Evolutionary conservation across 2,329 filamentous ascomycete genomes (phyloP), one percentile per base, ranked within the genome.

Genomic region (Metarhizium rileyi): DNA sequence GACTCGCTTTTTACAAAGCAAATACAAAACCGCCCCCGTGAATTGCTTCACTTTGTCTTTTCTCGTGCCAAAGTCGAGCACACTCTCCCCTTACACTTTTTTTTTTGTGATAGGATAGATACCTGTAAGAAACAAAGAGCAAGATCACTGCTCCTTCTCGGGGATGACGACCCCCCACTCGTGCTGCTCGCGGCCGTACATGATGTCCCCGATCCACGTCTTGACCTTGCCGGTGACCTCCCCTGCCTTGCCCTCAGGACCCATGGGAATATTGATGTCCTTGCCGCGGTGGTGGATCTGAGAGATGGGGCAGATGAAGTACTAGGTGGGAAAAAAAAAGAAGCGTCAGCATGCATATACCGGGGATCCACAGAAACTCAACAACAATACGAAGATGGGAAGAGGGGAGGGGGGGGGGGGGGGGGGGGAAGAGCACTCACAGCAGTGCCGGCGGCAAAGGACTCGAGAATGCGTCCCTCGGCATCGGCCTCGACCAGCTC

Each of bases 361-460:
- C n/a, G n/a, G n/a, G n/a, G n/a, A n/a, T n/a, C n/a, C n/a, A n/a
- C n/a, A n/a, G n/a, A n/a, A n/a, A n/a, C n/a, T n/a, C n/a, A n/a
- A n/a, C n/a, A n/a, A n/a, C n/a, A n/a, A n/a, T n/a, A n/a, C n/a
- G n/a, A n/a, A n/a, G n/a, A n/a, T n/a, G n/a, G n/a, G n/a, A n/a
- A n/a, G n/a, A n/a, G n/a, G n/a, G n/a, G n/a, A n/a, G n/a, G n/a
- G n/a, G n/a, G n/a, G n/a, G n/a, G n/a, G n/a, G n/a, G n/a, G n/a
- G n/a, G n/a, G n/a, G 10, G 14, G 16, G 16, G 12, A 14, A n/a
- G 38, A 14, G 47, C 56, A 78, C 82, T 73, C 73, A 86, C 83
- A 50, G 90, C 90, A 54, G 90, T 96, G 18, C 91, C 90, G 30
- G 86, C 82, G 7, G 86, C 87, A 63, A 96, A 96, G 1, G 87